Base-by-base conservation (phyloP, 1,284 basidiomycete genomes). In the Trametes polyzona region DNA sequence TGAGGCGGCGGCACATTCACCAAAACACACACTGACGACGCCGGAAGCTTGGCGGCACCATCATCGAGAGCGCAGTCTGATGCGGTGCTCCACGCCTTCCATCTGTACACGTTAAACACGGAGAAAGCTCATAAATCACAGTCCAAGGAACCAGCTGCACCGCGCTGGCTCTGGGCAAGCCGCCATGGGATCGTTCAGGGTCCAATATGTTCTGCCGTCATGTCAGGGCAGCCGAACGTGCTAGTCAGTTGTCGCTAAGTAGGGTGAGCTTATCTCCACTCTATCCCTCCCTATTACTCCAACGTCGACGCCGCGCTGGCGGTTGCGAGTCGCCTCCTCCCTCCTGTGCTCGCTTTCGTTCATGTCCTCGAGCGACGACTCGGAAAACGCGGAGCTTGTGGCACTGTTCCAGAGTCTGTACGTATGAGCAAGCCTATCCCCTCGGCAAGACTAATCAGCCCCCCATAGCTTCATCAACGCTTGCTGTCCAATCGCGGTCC, bases 391-490 rank as follows among this genome's bases (percentile, higher is more conserved):
- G 16, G 44, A 47, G 24, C 40, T 54, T 32, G 42, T 54, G 17
- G 52, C 52, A 5, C 42, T 41, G 11, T 54, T 41, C 29, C 11
- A 54, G 46, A 54, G 52, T 32, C 16, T 54, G 52, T 54, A 33
- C 17, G 52, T 44, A 10, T 16, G 21, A 11, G 2, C 10, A 4
- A 11, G 16, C 2, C 27, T 3, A 11, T 30, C 19, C 6, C 8
- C 14, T 4, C 8, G 32, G 19, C 23, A n/a, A 27, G 3, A 7
- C 6, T 47, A 21, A 47, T 26, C 10, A 9, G 41, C 12, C 23
- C 3, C 6, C 24, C 37, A 16, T 30, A 54, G 52, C 2, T 54
- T 54, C 24, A 39, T 47, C 2, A 54, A 54, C 30, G 42, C 46
- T 12, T 54, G 44, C 24, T 35, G 29, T 4, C 52, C 52, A 23